phyloP scores from a whole-genome alignment of 805 yeast species.

The Candida koratica region DNA sequence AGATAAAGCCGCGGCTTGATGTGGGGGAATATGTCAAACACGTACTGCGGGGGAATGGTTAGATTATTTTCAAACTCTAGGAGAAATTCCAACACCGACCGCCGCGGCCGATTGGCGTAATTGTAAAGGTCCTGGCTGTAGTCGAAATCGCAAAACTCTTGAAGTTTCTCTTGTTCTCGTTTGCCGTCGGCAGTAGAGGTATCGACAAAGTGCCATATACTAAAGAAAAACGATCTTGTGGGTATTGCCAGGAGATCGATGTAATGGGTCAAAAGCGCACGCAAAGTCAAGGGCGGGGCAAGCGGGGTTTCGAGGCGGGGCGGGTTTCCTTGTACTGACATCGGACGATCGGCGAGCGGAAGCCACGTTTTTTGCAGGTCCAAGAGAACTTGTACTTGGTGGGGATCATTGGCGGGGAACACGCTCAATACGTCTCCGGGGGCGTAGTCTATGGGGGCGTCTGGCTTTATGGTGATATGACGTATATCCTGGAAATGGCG shows the following conservation, averaged over 20 bases:
- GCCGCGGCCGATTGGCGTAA: constrained; percentile 88
- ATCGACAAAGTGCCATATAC: constrained; percentile 63
- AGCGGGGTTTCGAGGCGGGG: constrained; percentile 32
- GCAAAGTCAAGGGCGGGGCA: constrained; percentile 48
- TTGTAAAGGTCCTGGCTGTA: constrained; percentile 81
- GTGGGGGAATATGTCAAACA: constrained; percentile 73
- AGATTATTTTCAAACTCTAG: constrained; percentile 73
- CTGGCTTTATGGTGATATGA: constrained; percentile 44
- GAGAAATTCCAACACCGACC: constrained; percentile 80
- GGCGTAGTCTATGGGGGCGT: constrained; percentile 30
- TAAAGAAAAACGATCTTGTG: constrained; percentile 71
- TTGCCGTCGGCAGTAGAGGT: constrained; percentile 51
- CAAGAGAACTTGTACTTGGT: constrained; percentile 61
- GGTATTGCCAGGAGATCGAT: constrained; percentile 83
- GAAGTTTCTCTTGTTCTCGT: constrained; percentile 70
- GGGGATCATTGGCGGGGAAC: constrained; percentile 67
- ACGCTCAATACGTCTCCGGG: constrained; percentile 84
- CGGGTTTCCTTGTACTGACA: constrained; percentile 34
- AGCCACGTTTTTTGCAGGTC: constrained; percentile 68
- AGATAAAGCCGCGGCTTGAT: constrained; percentile 82
- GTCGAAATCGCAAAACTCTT: constrained; percentile 67
- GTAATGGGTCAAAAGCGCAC: constrained; percentile 72
- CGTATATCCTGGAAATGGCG: constrained; percentile 93
- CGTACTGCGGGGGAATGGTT: constrained; percentile 67
- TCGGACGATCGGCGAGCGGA: constrained; percentile 60